These are phyloP conservation scores for Globisporangium camurandrum DNA, from an alignment of 352 stramenopile species.

Conservation along the genomic window DNA sequence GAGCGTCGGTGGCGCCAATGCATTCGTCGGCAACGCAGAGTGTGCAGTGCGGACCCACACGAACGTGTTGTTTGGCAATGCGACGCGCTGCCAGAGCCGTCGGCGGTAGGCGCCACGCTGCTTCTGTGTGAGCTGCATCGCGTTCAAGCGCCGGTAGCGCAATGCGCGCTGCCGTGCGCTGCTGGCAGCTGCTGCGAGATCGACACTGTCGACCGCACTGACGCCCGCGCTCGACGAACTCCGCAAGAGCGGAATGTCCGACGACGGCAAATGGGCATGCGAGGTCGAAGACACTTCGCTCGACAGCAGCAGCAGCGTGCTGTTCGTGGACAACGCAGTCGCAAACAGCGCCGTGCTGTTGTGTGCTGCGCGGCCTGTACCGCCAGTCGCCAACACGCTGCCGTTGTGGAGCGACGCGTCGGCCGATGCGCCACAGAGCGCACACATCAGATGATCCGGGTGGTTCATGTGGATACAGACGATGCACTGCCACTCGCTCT, in stretches of 20 bases:
- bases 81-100: conserved; percentile 55
- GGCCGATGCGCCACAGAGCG: conserved; percentile 52
- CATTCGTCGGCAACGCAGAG: conserved; percentile 14
- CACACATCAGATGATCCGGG: conserved; percentile 48
- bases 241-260: conserved; percentile 15
- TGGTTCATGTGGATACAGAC: conserved; percentile 74
- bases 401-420: conserved; percentile 43
- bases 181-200: too few relatives aligned
- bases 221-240: conserved; percentile 10
- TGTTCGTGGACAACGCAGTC: conserved; percentile 1
- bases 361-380: conserved; percentile 13
- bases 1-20: conserved; percentile 13
- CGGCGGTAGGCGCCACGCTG: conserved; percentile 44
- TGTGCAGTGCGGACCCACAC: conserved; percentile 53
- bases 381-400: conserved; percentile 22
- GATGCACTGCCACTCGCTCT: conserved; percentile 66
- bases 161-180: conserved; percentile 44
- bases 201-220: conserved; percentile 15
- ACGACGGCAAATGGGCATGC: too few relatives aligned
- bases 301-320: conserved; percentile 13
- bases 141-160: conserved; percentile 51
- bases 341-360: conserved; percentile 4
- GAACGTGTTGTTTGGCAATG: conserved; percentile 43
- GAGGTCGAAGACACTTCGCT: conserved; percentile 11
- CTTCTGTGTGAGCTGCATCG: conserved; percentile 63